Conservation (phyloP, 805 yeast genomes). For the Henningerozyma blattae region DNA sequence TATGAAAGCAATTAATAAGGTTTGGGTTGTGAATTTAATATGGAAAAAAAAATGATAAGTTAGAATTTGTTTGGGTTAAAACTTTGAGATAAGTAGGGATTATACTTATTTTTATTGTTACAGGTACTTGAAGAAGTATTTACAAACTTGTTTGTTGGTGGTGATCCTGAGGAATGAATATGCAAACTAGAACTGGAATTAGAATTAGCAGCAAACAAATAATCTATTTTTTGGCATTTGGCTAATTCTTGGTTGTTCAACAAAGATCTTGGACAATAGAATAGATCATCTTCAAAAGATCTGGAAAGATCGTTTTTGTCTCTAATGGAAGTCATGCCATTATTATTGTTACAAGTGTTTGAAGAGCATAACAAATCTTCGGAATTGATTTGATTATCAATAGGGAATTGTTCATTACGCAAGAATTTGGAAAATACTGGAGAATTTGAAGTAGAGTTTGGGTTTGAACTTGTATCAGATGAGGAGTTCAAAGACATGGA, state of each 20-base stretch:
- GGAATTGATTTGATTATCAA: not conserved
- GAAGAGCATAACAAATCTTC: not conserved
- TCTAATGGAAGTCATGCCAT: slow-evolving; percentile 11
- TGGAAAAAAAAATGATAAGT: too few species aligned
- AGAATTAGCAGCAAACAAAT: slow-evolving; percentile 2
- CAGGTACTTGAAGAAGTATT: too few species aligned
- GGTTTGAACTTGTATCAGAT: too few species aligned
- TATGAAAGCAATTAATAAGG: too few species aligned
- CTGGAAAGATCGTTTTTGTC: slow-evolving; percentile 18
- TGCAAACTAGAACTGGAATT: not conserved
- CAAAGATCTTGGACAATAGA: slow-evolving; percentile 22
- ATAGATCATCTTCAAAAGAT: slow-evolving; percentile 23
- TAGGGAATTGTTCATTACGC: too few species aligned
- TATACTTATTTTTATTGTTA: too few species aligned
- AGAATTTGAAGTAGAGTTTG: too few species aligned
- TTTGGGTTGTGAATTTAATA: too few species aligned
- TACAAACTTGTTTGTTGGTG: too few species aligned
- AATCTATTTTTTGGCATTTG: slow-evolving; percentile 18
- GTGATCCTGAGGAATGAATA: not conserved
- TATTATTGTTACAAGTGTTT: not conserved
- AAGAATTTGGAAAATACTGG: too few species aligned
- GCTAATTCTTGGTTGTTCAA: slow-evolving; percentile 18
- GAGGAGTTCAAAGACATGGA: not conserved
- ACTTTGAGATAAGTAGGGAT: too few species aligned
- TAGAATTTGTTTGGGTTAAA: too few species aligned